phyloP scores from a whole-genome alignment of 2,329 filamentous ascomycete genomes.

The Epichloe scottii region DNA sequence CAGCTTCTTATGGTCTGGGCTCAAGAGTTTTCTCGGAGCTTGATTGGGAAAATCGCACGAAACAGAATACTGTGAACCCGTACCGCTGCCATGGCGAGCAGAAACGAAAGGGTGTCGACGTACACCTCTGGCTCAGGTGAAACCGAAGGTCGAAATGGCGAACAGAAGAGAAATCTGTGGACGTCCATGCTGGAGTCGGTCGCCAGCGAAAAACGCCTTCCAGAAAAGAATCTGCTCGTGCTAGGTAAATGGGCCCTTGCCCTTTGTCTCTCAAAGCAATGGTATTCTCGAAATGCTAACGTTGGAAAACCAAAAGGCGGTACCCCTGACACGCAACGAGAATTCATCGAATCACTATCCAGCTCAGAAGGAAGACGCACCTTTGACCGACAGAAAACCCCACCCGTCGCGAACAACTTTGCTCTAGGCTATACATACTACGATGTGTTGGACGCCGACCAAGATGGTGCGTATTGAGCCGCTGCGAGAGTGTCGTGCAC shows the following conservation, averaged over 20 bases:
- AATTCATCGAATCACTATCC: conserved; percentile 61
- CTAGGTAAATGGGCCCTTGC: conserved; percentile 42
- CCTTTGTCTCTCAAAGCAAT: not conserved
- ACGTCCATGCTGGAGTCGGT: conserved; percentile 84
- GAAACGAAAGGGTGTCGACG: conserved; percentile 43
- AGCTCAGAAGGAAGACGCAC: conserved; percentile 39
- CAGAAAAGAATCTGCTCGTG: conserved; percentile 83
- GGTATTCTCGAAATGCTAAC: not conserved
- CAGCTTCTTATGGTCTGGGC: not conserved
- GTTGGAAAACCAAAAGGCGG: conserved; percentile 44
- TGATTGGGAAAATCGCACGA: not conserved
- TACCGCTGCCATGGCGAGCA: conserved; percentile 31
- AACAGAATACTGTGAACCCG: not conserved
- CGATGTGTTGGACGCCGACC: conserved; percentile 84
- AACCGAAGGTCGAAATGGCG: conserved; percentile 47
- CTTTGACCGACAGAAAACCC: conserved; percentile 48
- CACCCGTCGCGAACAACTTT: conserved; percentile 82
- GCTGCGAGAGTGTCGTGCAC: not conserved
- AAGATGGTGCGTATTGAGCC: conserved; percentile 56
- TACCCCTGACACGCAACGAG: conserved; percentile 68
- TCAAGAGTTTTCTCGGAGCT: not conserved
- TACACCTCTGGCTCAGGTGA: conserved; percentile 43
- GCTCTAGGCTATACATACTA: conserved; percentile 91
- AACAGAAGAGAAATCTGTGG: conserved; percentile 85
- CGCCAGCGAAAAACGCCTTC: conserved; percentile 77